A percentile compares a stretch with the other conserved stretches of the same genome.
Evolutionary conservation across 2,329 filamentous ascomycete species (phyloP).

Genomic region (Hypocrella siamensis): DNA sequence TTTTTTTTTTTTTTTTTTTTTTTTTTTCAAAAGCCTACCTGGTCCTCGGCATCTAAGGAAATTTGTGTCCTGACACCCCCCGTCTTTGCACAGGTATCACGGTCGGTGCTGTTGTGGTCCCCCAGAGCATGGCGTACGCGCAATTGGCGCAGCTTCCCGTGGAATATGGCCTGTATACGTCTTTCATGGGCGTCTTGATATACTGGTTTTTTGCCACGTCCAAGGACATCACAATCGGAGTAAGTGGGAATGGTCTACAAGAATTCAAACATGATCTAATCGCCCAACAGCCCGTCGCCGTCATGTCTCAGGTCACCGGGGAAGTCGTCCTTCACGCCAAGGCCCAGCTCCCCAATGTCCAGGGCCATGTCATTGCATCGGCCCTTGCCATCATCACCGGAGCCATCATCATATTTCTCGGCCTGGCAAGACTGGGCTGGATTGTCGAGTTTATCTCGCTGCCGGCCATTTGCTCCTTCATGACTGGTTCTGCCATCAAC

Average conservation of each 20-base stretch:
- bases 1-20: no score
- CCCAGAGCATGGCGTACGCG: constrained; percentile 38
- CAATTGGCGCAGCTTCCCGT: constrained; percentile 29
- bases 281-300: constrained; percentile 29
- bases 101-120: constrained; percentile 37
- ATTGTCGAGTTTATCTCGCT: constrained; percentile 38
- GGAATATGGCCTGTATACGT: constrained; percentile 46
- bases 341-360: constrained; percentile 20
- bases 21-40: no score
- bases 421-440: constrained; percentile 35
- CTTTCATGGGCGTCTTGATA: constrained; percentile 86
- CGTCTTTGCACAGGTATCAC: constrained; percentile 25
- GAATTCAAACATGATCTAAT: constrained; percentile 4
- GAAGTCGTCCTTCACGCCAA: constrained; percentile 27
- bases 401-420: constrained; percentile 30
- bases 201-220: constrained; percentile 99
- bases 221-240: constrained; percentile 76
- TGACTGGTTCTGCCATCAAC: constrained; percentile 35
- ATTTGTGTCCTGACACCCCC: no score
- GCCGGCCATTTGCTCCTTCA: constrained; percentile 36
- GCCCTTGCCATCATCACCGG: constrained; percentile 32
- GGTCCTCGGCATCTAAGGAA: no score
- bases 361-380: constrained; percentile 28
- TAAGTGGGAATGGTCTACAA: constrained; percentile 21
- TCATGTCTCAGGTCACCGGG: constrained; percentile 36